phyloP scores from a whole-genome alignment of 495 filamentous ascomycete species.

The Xylaria sp. region DNA sequence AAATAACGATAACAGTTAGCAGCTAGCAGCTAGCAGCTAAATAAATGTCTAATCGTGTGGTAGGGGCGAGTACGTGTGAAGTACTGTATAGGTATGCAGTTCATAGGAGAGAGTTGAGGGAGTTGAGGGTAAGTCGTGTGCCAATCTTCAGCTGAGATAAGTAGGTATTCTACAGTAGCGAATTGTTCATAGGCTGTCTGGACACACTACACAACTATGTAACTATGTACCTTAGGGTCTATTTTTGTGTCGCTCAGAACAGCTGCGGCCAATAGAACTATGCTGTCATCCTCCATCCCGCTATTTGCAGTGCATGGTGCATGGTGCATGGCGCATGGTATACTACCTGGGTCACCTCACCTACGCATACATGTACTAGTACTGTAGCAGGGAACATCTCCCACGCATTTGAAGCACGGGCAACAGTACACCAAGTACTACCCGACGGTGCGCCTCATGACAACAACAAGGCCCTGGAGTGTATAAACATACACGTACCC shows the following conservation, averaged over 20 bases:
- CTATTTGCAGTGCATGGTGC: slow-evolving; percentile 1
- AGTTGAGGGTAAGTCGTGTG: neutral
- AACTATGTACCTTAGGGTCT: too few relatives aligned
- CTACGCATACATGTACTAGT: too few relatives aligned
- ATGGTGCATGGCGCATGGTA: too few relatives aligned
- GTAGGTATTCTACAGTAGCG: too few relatives aligned
- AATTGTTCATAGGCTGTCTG: too few relatives aligned
- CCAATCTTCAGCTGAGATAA: neutral
- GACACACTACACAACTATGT: too few relatives aligned
- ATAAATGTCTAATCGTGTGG: neutral
- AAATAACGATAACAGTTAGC: neutral
- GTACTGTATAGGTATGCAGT: neutral
- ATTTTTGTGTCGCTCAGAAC: neutral
- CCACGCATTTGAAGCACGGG: neutral
- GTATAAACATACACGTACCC: neutral
- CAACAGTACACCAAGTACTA: neutral
- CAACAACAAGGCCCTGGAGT: neutral
- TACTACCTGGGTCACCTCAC: neutral
- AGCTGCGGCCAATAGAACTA: neutral
- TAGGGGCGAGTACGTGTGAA: neutral
- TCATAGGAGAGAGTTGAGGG: neutral
- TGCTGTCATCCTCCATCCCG: neutral
- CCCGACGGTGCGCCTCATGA: neutral
- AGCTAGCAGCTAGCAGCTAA: neutral
- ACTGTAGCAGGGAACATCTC: neutral